These are phyloP conservation scores for Trichophyton rubrum DNA, from an alignment of 2,329 filamentous ascomycete genomes.

Conservation along the genomic window DNA sequence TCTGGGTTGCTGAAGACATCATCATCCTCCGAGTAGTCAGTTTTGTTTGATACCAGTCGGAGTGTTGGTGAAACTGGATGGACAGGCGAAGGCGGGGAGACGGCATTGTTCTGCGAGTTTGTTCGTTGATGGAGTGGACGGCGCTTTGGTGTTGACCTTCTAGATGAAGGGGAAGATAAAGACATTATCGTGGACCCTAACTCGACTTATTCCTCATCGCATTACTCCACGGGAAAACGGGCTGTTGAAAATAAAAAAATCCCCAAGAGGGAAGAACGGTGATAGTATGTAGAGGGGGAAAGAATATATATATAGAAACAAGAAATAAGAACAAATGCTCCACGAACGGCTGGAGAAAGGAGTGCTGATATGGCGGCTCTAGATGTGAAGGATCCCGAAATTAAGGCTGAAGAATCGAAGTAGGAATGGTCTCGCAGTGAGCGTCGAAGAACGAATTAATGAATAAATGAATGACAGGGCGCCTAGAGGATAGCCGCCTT, in stretches of 20 bases:
- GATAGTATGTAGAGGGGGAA: background rate
- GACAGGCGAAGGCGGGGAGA: constrained; percentile 20
- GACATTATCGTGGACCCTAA: background rate
- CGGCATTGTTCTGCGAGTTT: constrained; percentile 35
- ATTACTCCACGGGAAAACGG: constrained; percentile 17
- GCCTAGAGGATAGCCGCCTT: background rate
- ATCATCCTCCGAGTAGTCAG: constrained; percentile 1
- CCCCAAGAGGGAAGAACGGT: background rate
- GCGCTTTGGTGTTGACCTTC: constrained; percentile 24
- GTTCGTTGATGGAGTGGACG: constrained; percentile 36
- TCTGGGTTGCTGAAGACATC: constrained; percentile 1
- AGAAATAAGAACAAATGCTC: background rate
- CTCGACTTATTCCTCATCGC: constrained; percentile 7
- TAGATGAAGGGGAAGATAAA: constrained; percentile 19
- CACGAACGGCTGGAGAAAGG: background rate
- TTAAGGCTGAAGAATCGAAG: constrained; percentile 1
- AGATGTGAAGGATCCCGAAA: constrained; percentile 6
- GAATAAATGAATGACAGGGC: background rate
- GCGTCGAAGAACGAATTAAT: background rate
- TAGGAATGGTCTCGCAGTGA: background rate
- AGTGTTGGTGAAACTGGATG: constrained; percentile 16
- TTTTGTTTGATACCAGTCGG: constrained; percentile 25
- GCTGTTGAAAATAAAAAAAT: background rate
- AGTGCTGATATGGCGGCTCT: background rate
- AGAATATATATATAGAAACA: constrained; percentile 10